Conservation (phyloP, 306 rosid species). For the Lathyrus oleraceus region DNA sequence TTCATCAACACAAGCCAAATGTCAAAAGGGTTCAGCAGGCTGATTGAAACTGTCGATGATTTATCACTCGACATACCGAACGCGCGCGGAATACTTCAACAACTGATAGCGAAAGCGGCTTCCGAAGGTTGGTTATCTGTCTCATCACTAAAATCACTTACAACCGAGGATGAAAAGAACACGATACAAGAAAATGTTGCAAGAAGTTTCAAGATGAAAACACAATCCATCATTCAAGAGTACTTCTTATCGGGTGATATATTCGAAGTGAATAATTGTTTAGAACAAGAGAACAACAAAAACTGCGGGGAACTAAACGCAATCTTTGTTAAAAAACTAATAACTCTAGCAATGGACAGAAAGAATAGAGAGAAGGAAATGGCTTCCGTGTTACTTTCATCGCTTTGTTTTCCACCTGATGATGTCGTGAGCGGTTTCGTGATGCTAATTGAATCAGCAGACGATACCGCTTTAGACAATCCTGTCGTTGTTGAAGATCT, state of each 20-base stretch:
- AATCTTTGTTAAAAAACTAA: slow-evolving; percentile 63
- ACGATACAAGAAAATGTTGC: slow-evolving; percentile 48
- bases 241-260: slow-evolving; percentile 72
- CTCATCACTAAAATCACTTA: slow-evolving; percentile 61
- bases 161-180: slow-evolving; percentile 44
- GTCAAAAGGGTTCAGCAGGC: slow-evolving; percentile 61
- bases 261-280: slow-evolving; percentile 50
- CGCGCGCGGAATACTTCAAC: slow-evolving; percentile 51
- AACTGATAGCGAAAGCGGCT: slow-evolving; percentile 61
- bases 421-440: slow-evolving; percentile 69
- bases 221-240: slow-evolving; percentile 63
- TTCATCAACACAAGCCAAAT: slow-evolving; percentile 67
- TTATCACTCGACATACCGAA: slow-evolving; percentile 74
- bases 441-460: slow-evolving; percentile 71
- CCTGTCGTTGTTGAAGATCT: slow-evolving; percentile 76
- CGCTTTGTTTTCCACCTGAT: slow-evolving; percentile 62
- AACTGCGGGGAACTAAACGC: slow-evolving; percentile 51
- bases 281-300: slow-evolving; percentile 51
- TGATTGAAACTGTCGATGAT: slow-evolving; percentile 67
- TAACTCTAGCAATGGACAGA: slow-evolving; percentile 70
- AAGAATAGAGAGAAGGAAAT: slow-evolving; percentile 79
- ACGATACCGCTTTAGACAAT: slow-evolving; percentile 70
- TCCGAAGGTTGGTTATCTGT: slow-evolving; percentile 81
- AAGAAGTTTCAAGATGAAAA: slow-evolving; percentile 56
- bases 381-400: slow-evolving; percentile 70